A percentile compares a stretch with the other conserved stretches of the same genome.
phyloP scores from a whole-genome alignment of 2,329 filamentous ascomycete species.

The Aureobasidium subglaciale region DNA sequence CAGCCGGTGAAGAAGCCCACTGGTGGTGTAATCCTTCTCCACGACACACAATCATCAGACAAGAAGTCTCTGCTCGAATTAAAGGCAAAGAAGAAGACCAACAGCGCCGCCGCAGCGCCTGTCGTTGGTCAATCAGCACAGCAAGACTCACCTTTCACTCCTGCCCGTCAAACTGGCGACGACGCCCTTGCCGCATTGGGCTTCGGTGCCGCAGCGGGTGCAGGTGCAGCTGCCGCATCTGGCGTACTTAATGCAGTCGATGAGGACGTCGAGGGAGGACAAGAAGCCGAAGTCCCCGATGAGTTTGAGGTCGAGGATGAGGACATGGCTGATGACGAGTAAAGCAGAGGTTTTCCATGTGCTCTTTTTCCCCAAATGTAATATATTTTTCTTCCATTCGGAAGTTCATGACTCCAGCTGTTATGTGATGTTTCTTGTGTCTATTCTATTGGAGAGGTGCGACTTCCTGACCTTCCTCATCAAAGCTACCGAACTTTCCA shows the following conservation, averaged over 20 bases:
- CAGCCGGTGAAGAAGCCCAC: constrained; percentile 93
- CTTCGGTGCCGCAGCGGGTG: constrained; percentile 17
- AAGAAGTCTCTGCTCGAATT: constrained; percentile 78
- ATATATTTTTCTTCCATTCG: no score
- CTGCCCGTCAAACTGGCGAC: constrained; percentile 19
- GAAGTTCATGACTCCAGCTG: no score
- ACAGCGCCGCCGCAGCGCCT: constrained; percentile 39
- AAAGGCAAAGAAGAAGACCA: constrained; percentile 72
- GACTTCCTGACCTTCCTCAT: no score
- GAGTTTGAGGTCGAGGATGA: constrained; percentile 74
- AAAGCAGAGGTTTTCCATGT: neutral
- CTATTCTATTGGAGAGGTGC: no score
- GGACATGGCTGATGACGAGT: constrained; percentile 26
- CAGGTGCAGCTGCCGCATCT: constrained; percentile 44
- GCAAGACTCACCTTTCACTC: constrained; percentile 25
- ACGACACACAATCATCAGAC: constrained; percentile 74
- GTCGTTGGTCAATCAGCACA: constrained; percentile 31
- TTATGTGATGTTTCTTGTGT: neutral
- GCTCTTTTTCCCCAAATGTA: neutral
- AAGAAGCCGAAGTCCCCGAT: constrained; percentile 62
- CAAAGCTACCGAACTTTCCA: no score
- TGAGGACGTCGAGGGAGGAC: constrained; percentile 68
- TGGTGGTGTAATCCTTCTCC: constrained; percentile 84
- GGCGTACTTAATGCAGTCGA: constrained; percentile 81
- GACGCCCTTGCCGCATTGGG: constrained; percentile 44